Base-by-base conservation (phyloP, 2,329 filamentous ascomycete genomes). In the Calcarisporium arbuscula region DNA sequence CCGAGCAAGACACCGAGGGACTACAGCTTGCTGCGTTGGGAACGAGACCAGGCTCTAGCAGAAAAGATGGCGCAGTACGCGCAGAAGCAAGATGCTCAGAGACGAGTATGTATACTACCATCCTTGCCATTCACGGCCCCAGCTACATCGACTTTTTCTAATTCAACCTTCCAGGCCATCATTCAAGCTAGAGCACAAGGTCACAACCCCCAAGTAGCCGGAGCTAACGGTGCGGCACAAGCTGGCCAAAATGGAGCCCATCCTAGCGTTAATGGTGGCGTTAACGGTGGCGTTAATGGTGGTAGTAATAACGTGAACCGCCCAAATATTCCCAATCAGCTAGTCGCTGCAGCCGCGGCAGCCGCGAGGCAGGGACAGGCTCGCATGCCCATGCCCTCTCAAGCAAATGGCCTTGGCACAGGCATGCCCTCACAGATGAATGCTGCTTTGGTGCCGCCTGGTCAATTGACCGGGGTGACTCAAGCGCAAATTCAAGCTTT, bases 21-120 rank as follows among this genome's bases (percentile, higher is more conserved):
- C 46, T 95, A 95, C 56, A 95, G 89, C 53, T 73, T 85, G 34
- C 72, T 95, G 53, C 88, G 92, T 48, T 82, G 83, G 62, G 90
- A 96, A 53, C 78, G 86, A 28, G 90, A 96, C 48, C 71, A 89
- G 52, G 70, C 72, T 43, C 51, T 81, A 37, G 70, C 70, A 15
- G 75, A 81, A 53, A 71, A 73, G 50, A 68, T 80, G 64, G 64
- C 67, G 32, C 64, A 70, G 42, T 67, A 65, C 44, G 63, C 67
- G 34, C 67, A 70, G 45, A 74, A 82, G 38, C 79, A 84, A 54
- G 70, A 83, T 48, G 60, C 62, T 41, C 65, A 71, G 43, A 63
- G 74, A 53, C 65, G 72, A 59, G 74, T 76, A 67, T 56, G 68
- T 61, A 40, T 45, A 18, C 39, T 34, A 21, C n/a, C n/a, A n/a